A percentile compares a stretch with the other conserved stretches of the same genome.
phyloP scores from a whole-genome alignment of 2,329 filamentous ascomycete genomes.

The Talaromyces marneffei region DNA sequence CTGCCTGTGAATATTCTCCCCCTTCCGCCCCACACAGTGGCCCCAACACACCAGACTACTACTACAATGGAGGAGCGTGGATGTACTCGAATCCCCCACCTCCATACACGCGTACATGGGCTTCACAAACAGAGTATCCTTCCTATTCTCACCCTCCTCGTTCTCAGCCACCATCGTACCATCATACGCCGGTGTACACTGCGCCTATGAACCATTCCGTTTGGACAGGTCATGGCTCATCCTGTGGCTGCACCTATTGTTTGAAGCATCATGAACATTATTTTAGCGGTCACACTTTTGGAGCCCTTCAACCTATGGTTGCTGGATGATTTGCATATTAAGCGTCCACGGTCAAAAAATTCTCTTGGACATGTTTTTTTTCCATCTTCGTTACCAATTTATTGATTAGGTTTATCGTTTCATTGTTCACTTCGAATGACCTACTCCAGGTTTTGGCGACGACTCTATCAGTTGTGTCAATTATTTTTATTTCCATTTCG shows the following conservation, averaged over 20 bases:
- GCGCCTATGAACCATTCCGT: conserved; percentile 42
- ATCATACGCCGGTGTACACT: conserved; percentile 45
- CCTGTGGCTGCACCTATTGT: conserved; percentile 46
- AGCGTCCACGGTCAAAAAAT: conserved; percentile 7
- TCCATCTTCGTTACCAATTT: conserved; percentile 24
- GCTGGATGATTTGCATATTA: conserved; percentile 30
- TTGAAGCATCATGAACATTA: conserved; percentile 47
- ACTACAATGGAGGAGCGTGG: conserved; percentile 42
- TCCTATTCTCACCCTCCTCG: conserved; percentile 34
- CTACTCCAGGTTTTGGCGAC: background rate
- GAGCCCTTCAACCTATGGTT: conserved; percentile 41
- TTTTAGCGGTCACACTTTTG: conserved; percentile 41
- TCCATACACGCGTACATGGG: conserved; percentile 38
- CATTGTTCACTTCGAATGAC: conserved; percentile 17
- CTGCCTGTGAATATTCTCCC: conserved; percentile 47
- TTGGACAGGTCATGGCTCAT: conserved; percentile 44
- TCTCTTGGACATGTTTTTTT: conserved; percentile 18
- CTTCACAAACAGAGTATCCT: conserved; percentile 28
- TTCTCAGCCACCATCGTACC: conserved; percentile 43
- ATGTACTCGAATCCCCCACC: conserved; percentile 38
- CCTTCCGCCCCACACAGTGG: conserved; percentile 46
- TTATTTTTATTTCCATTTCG: background rate
- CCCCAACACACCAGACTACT: conserved; percentile 45
- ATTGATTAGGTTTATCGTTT: conserved; percentile 30
- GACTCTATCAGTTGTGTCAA: background rate